Evolutionary conservation across 2,329 filamentous ascomycete species (phyloP).

Genomic region (Monilinia laxa): DNA sequence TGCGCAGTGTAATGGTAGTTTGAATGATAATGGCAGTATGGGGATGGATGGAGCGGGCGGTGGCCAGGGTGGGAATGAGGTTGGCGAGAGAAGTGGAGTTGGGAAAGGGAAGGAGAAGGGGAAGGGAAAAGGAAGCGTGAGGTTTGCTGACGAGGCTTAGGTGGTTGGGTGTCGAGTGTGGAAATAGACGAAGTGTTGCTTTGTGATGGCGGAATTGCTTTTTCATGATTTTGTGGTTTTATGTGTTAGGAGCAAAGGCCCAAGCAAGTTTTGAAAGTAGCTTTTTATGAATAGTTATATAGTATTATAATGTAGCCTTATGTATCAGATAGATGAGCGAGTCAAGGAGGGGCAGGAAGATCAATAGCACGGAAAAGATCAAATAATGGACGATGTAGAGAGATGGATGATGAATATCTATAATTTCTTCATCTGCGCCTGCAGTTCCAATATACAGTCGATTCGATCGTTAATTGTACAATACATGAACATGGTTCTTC

Average conservation of each 20-base stretch:
- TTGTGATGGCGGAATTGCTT: neutral
- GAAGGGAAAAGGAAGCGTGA: conserved; percentile 8
- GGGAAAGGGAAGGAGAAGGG: neutral
- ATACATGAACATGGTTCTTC: conserved; percentile 6
- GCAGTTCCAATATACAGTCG: conserved; percentile 13
- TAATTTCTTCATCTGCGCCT: neutral
- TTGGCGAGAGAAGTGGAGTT: neutral
- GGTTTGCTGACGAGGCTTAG: conserved; percentile 16
- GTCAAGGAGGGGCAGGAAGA: neutral
- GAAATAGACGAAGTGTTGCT: too few relatives aligned
- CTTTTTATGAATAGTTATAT: neutral
- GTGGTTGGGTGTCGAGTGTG: neutral
- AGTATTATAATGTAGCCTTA: neutral
- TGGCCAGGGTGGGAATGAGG: neutral
- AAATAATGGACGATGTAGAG: neutral
- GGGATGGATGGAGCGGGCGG: neutral
- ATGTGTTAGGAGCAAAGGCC: neutral
- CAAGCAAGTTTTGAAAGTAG: neutral
- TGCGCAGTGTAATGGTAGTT: neutral
- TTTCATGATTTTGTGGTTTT: neutral
- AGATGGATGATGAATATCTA: neutral
- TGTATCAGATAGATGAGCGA: neutral
- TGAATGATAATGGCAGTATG: neutral
- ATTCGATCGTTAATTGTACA: conserved; percentile 16
- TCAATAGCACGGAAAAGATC: neutral